Percentiles rank a stretch among this genome's conserved stretches.
Conservation (phyloP, 768 basidiomycete species). For the Glaciozyma martinii region DNA sequence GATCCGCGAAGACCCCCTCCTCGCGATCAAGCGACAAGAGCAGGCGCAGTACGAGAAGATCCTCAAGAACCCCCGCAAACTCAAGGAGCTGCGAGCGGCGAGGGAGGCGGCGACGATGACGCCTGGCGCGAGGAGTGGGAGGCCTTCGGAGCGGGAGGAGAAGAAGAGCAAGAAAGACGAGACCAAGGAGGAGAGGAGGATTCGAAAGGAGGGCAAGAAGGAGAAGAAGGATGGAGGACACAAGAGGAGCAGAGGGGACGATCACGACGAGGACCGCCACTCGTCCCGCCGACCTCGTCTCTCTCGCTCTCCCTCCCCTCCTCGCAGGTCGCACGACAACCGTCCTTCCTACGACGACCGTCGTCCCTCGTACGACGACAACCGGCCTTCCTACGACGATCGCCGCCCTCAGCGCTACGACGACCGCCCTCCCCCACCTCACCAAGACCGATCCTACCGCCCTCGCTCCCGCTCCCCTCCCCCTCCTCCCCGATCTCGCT, state of each 20-base stretch:
- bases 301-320: constrained; percentile 30
- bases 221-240: constrained; percentile 34
- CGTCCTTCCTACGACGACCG: neutral
- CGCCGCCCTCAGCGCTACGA: neutral
- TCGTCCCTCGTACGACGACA: constrained; percentile 8
- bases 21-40: constrained; percentile 98
- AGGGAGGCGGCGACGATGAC: constrained; percentile 5
- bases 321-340: neutral
- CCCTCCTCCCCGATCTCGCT: constrained; percentile 1
- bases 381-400: neutral
- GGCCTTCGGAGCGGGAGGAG: neutral
- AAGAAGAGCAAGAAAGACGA: constrained; percentile 64
- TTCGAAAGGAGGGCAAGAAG: constrained; percentile 49
- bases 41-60: constrained; percentile 69
- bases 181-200: constrained; percentile 61
- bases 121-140: neutral
- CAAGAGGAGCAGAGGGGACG: constrained; percentile 39
- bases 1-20: constrained; percentile 88
- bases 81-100: constrained; percentile 51
- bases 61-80: constrained; percentile 65
- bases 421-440: no score
- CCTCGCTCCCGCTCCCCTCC: neutral
- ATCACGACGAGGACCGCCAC: constrained; percentile 28
- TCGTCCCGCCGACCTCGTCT: constrained; percentile 31
- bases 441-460: no score